These are phyloP conservation scores for Bipolaris zeicola DNA, from an alignment of 2,329 filamentous ascomycete genomes.

Conservation along the genomic window DNA sequence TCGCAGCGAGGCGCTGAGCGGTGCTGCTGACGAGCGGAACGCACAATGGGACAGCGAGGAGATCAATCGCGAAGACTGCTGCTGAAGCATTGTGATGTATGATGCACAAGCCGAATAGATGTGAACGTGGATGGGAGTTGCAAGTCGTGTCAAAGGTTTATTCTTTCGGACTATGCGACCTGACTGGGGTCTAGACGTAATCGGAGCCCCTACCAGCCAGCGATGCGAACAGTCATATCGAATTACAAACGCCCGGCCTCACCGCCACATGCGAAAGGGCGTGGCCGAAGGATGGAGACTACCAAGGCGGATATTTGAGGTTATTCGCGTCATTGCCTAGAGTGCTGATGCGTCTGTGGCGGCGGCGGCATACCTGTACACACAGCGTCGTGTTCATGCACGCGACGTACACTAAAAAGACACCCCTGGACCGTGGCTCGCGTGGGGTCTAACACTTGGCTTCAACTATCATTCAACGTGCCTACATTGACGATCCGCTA, in stretches of 20 bases:
- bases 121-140: constrained; percentile 15
- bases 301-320: constrained; percentile 33
- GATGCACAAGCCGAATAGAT: constrained; percentile 14
- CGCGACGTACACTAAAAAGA: constrained; percentile 13
- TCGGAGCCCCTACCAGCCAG: constrained; percentile 19
- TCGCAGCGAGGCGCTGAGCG: constrained; percentile 50
- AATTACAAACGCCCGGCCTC: constrained; percentile 19
- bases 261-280: constrained; percentile 23
- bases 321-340: constrained; percentile 26
- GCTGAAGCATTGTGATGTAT: constrained; percentile 45
- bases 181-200: constrained; percentile 27
- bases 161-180: constrained; percentile 27
- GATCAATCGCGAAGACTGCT: constrained; percentile 43
- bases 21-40: constrained; percentile 33
- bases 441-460: constrained; percentile 21
- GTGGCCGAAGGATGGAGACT: constrained; percentile 16
- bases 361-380: not conserved
- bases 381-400: constrained; percentile 20
- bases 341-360: not conserved
- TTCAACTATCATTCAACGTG: constrained; percentile 11
- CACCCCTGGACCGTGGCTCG: constrained; percentile 21
- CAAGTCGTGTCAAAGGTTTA: constrained; percentile 11
- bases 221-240: constrained; percentile 17
- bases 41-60: constrained; percentile 38
- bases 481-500: not conserved